Base-by-base conservation (phyloP, 352 stramenopile species). In the Globisporangium uncinulatum region DNA sequence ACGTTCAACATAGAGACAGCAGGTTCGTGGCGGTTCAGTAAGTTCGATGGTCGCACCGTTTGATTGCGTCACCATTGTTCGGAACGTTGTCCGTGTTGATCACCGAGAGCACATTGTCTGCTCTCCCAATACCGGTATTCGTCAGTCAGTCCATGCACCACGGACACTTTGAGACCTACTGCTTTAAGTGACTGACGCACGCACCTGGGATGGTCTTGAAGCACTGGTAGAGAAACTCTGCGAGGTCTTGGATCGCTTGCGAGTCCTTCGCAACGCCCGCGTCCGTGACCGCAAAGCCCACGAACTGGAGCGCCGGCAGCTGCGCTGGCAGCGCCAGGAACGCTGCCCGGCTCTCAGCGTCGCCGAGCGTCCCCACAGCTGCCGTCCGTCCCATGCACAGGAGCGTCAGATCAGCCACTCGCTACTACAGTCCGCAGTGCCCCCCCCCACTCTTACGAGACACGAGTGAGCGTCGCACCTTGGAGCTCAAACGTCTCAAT, bases 21-120 rank as follows among this genome's bases (percentile, higher is more conserved):
- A 29, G 24, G 24, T 29, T 29, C 24, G 24, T 4, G 24, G 24
- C 24, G 24, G 24, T 29, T 29, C 24, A 29, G 24, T 29, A 29
- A 29, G 24, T 29, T 29, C 24, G 24, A 29, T 29, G n/a, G n/a
- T 29, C 24, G 24, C 24, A 20, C 57, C 49, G 50, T 57, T 81
- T 74, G 56, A 93, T 88, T 2, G 46, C 42, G 19, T 76, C 72
- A 19, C 82, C 83, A 61, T 94, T 94, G 15, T 62, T 65, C 3
- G 76, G 78, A 20, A 93, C 59, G 50, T 94, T 94, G 61, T 94
- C 83, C 50, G 80, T 94, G 65, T 89, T 90, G 57, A 93, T 73
- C 4, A 94, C 54, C 24, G 74, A 89, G 3, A 94, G 41, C n/a
- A 50, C 44, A 17, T 79, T 77, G 34, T 71, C 66, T 79, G 48